Evolutionary conservation across 345 rosid species (phyloP).

Genomic region (Moringa oleifera): DNA sequence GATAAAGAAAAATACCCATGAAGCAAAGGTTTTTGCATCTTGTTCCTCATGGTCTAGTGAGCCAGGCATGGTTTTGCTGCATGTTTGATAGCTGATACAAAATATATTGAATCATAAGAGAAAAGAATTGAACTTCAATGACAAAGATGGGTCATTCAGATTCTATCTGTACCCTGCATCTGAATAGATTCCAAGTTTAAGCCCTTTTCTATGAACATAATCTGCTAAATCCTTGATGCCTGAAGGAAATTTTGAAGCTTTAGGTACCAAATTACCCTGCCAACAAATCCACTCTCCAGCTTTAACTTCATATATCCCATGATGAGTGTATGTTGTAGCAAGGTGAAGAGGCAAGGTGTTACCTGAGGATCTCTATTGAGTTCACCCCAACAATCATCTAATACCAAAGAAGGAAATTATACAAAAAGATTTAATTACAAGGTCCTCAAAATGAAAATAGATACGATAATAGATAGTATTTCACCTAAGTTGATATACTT

Average conservation of each 20-base stretch:
- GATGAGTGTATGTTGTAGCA: background rate
- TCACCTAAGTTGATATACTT: conserved; percentile 78
- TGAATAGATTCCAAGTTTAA: conserved; percentile 83
- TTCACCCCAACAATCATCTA: conserved; percentile 99
- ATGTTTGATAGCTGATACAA: too few species aligned
- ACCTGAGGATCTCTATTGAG: conserved; percentile 63
- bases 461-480: background rate
- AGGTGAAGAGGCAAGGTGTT: conserved; percentile 2
- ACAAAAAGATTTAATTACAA: conserved; percentile 10
- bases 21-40: conserved; percentile 88
- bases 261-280: conserved; percentile 70
- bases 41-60: conserved; percentile 82
- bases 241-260: conserved; percentile 64
- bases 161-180: conserved; percentile 99
- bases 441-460: background rate
- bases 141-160: too few species aligned
- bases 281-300: too few species aligned
- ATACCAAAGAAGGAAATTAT: too few species aligned
- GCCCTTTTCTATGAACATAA: conserved; percentile 77
- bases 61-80: conserved; percentile 90
- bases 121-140: too few species aligned
- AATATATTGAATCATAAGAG: too few species aligned
- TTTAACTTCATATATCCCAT: conserved; percentile 2
- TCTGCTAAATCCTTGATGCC: conserved; percentile 81
- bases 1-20: conserved; percentile 54